Conservation (phyloP, 768 basidiomycete genomes). For the Phylloporus sp. region DNA sequence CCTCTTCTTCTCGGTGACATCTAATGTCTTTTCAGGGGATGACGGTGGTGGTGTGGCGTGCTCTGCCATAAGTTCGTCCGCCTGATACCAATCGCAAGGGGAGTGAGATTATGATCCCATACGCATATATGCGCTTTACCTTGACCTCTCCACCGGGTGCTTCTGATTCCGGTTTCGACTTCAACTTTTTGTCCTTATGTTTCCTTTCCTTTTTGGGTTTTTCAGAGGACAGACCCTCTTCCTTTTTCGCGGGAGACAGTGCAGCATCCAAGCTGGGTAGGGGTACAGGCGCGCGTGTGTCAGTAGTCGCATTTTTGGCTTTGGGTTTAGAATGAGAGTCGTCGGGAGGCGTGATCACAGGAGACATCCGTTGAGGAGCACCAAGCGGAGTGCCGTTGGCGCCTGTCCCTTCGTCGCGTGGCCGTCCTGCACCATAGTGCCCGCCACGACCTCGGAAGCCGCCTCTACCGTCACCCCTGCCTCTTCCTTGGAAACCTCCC, state of each 20-base stretch:
- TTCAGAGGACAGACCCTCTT: constrained; percentile 1
- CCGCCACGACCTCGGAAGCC: constrained; percentile 24
- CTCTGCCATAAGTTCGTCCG: background rate
- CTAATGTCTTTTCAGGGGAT: background rate
- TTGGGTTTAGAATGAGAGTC: background rate
- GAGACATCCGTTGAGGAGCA: constrained; percentile 50
- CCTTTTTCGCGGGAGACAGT: constrained; percentile 1
- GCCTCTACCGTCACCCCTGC: constrained; percentile 36
- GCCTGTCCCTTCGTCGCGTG: constrained; percentile 42
- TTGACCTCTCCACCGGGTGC: background rate
- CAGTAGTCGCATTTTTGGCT: background rate
- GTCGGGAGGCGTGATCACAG: constrained; percentile 30
- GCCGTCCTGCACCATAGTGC: constrained; percentile 25
- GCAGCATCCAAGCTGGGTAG: background rate
- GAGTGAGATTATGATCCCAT: constrained; percentile 5
- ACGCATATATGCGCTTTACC: constrained; percentile 13
- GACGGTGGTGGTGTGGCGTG: background rate
- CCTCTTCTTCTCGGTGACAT: constrained; percentile 9
- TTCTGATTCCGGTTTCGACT: constrained; percentile 11
- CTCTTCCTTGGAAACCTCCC: constrained; percentile 20
- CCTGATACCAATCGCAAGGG: constrained; percentile 6
- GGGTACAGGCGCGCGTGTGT: background rate
- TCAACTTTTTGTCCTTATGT: constrained; percentile 15
- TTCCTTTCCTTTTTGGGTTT: constrained; percentile 20
- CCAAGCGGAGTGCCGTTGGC: constrained; percentile 74